These are phyloP conservation scores for Chaetomium olivaceum DNA, from an alignment of 2,329 filamentous ascomycete genomes.

Conservation along the genomic window DNA sequence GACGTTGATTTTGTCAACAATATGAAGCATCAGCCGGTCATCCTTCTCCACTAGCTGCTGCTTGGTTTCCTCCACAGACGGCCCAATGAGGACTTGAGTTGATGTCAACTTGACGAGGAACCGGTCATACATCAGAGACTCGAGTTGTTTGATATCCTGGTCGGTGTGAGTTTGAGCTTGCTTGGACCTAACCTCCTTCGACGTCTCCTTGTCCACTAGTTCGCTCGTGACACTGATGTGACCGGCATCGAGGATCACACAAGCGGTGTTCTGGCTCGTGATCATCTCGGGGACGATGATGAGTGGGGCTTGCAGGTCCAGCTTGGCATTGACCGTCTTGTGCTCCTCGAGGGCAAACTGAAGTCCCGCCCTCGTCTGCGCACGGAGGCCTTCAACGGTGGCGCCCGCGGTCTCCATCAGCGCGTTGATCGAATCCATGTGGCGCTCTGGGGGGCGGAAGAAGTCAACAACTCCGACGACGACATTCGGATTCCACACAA, in stretches of 20 bases:
- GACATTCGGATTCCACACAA: slow-evolving; percentile 96
- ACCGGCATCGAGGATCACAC: slow-evolving; percentile 92
- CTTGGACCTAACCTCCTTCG: slow-evolving; percentile 87
- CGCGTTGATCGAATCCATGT: slow-evolving; percentile 97
- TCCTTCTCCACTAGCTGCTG: slow-evolving; percentile 71
- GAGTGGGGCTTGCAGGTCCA: slow-evolving; percentile 92
- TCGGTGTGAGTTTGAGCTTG: slow-evolving; percentile 85
- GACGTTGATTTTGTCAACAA: slow-evolving; percentile 96
- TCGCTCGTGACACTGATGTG: slow-evolving; percentile 94
- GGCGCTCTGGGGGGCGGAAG: slow-evolving; percentile 92
- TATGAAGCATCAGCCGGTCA: slow-evolving; percentile 72
- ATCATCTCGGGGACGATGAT: slow-evolving; percentile 97
- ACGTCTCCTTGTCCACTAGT: slow-evolving; percentile 85
- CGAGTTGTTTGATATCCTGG: slow-evolving; percentile 82
- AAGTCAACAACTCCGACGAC: slow-evolving; percentile 89
- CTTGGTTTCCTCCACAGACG: slow-evolving; percentile 87
- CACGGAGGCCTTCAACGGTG: slow-evolving; percentile 89
- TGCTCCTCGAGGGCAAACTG: slow-evolving; percentile 97
- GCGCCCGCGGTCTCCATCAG: slow-evolving; percentile 94
- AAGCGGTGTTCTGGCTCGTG: slow-evolving; percentile 75
- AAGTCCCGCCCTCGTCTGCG: slow-evolving; percentile 92
- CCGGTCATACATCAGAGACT: slow-evolving; percentile 96
- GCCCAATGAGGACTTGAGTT: slow-evolving; percentile 92
- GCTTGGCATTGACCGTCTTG: slow-evolving; percentile 94
- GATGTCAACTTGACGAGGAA: slow-evolving; percentile 91